Base-by-base conservation (phyloP, 225 moss, liverwort and hornwort species). In the Asterella californica region DNA sequence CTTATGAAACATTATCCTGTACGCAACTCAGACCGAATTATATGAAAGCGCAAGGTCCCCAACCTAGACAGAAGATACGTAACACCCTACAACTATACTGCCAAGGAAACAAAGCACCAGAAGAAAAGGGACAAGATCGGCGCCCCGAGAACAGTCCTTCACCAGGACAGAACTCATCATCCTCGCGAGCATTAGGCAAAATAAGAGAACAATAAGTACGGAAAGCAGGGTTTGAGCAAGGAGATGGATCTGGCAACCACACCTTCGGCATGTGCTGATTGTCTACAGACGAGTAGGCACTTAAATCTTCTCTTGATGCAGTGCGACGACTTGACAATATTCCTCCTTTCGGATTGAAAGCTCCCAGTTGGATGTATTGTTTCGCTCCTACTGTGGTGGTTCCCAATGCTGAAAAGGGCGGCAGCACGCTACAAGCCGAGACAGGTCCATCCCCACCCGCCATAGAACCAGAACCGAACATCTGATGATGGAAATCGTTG, bases 281-380 rank as follows among this genome's bases (percentile, higher is more conserved):
- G 77, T 87, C 84, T 45, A 79, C 80, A 42, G 77, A 47, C 22
- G 79, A 14, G 54, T 83, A 85, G 46, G 65, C 14, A 73, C 83
- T 88, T 80, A 88, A 81, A 69, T 88, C 87, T 79, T 88, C 87
- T 61, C 85, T 83, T 25, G 87, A 88, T 78, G 85, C 83, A 60
- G 87, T 85, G 9, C 87, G 87, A 37, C 87, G 82, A 78, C 87
- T 88, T 59, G 78, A 81, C 67, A 88, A 29, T 60, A 74, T 76
- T 49, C 82, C 81, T 71, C 87, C 83, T 66, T 82, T 84, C 17
- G 80, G 82, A 46, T 76, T 85, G 22, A 75, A 54, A n/a, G 80
- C 54, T 52, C 77, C 78, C 37, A 85, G 55, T 70, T 84, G 87
- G 25, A 84, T 75, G 52, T 87, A 84, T 52, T 82, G 70, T 68